These are phyloP conservation scores for Calonectria pauciramosa DNA, from an alignment of 2,329 filamentous ascomycete species.

Conservation along the genomic window DNA sequence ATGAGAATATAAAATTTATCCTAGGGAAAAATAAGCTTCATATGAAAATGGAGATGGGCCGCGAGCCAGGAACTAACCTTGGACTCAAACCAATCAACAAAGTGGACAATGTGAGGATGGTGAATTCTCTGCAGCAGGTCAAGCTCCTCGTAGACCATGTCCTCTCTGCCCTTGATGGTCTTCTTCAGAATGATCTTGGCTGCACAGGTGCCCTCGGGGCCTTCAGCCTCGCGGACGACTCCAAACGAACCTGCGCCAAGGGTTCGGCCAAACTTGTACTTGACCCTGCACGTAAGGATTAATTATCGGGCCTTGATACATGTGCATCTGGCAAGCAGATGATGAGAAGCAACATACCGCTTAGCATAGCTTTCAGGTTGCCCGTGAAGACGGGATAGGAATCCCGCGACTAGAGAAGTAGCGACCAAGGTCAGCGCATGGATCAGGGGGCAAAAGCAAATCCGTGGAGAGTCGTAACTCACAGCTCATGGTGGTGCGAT, in stretches of 20 bases:
- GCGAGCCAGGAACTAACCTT: slow-evolving; percentile 72
- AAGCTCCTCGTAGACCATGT: slow-evolving; percentile 98
- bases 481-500: slow-evolving; percentile 47
- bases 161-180: slow-evolving; percentile 97
- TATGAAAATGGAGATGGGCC: neutral
- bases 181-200: slow-evolving; percentile 99
- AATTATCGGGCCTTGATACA: slow-evolving; percentile 41
- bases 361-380: slow-evolving; percentile 99
- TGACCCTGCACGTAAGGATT: slow-evolving; percentile 67
- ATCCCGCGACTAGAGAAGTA: slow-evolving; percentile 76
- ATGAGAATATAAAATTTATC: slow-evolving; percentile 99
- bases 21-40: slow-evolving; percentile 59
- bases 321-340: slow-evolving; percentile 20
- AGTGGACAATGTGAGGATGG: slow-evolving; percentile 96
- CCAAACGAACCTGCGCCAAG: slow-evolving; percentile 98
- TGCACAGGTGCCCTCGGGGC: slow-evolving; percentile 86
- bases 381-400: slow-evolving; percentile 95
- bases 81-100: slow-evolving; percentile 99
- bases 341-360: slow-evolving; percentile 73
- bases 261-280: slow-evolving; percentile 93
- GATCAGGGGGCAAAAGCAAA: slow-evolving; percentile 32
- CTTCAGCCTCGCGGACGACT: slow-evolving; percentile 95
- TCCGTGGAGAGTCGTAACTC: slow-evolving; percentile 45
- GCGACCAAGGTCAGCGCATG: slow-evolving; percentile 39
- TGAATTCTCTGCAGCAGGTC: slow-evolving; percentile 91